These are phyloP conservation scores for Bromus sterilis DNA, from an alignment of 176 grass and related monocot genomes.

Conservation along the genomic window DNA sequence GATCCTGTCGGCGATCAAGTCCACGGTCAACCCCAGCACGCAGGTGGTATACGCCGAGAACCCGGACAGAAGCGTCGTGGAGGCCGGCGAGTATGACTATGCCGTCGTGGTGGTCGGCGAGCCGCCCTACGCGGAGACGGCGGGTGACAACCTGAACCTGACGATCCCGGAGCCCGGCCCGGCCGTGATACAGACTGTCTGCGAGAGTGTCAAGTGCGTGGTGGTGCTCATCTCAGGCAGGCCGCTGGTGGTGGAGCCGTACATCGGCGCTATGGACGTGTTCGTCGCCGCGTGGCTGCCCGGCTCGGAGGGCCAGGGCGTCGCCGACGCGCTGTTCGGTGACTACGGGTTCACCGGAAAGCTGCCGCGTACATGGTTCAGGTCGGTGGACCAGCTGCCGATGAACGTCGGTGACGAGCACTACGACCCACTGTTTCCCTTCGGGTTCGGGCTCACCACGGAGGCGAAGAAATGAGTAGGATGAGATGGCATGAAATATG, in stretches of 20 bases:
- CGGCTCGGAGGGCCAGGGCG: conserved; percentile 74
- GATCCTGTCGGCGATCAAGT: conserved; percentile 54
- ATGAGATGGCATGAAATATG: not conserved
- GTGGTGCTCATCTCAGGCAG: conserved; percentile 70
- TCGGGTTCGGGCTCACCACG: conserved; percentile 73
- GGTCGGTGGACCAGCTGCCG: conserved; percentile 79
- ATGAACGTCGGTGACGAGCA: conserved; percentile 80
- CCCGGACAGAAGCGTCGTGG: conserved; percentile 25
- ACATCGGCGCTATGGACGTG: conserved; percentile 58
- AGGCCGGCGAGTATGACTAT: conserved; percentile 47
- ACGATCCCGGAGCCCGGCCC: conserved; percentile 59
- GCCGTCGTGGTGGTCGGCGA: conserved; percentile 67
- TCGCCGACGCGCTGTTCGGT: conserved; percentile 78
- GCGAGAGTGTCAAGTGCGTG: conserved; percentile 52
- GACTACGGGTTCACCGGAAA: conserved; percentile 82
- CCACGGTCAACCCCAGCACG: conserved; percentile 52
- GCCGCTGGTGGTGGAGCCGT: conserved; percentile 78
- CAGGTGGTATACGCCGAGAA: conserved; percentile 58
- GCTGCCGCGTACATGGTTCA: conserved; percentile 87
- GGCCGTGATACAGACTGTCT: conserved; percentile 60
- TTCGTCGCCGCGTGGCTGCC: conserved; percentile 91
- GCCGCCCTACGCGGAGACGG: conserved; percentile 50
- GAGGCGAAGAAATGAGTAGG: not conserved
- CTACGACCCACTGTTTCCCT: conserved; percentile 81
- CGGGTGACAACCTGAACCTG: conserved; percentile 71